Evolutionary conservation across 768 basidiomycete genomes (phyloP).

Genomic region (Suillus occidentalis): DNA sequence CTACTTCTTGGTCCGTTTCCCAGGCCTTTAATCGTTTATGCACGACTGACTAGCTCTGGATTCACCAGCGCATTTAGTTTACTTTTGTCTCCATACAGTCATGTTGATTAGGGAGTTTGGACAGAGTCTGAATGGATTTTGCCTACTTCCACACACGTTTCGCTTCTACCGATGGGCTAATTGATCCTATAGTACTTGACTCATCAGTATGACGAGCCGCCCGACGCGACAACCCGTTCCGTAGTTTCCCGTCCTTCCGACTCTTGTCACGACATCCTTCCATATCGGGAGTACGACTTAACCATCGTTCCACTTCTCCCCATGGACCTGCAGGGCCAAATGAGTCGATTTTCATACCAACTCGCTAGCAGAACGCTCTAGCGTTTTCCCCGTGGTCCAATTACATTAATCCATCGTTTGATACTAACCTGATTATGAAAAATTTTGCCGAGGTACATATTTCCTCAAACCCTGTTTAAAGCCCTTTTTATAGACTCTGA

Average conservation of each 20-base stretch:
- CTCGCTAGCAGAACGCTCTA: background rate
- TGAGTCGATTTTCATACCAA: slow-evolving; percentile 10
- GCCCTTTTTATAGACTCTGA: background rate
- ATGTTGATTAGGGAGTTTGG: background rate
- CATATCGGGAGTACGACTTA: background rate
- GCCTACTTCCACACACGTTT: background rate
- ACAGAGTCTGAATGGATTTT: too few species aligned
- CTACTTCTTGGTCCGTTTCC: slow-evolving; percentile 1
- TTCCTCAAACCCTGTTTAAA: background rate
- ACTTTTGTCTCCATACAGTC: background rate
- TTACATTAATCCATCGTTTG: slow-evolving; percentile 3
- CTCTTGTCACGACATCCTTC: background rate
- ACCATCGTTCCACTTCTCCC: slow-evolving; percentile 4
- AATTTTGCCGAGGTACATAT: slow-evolving; percentile 1
- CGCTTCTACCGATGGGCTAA: background rate
- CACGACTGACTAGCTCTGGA: background rate
- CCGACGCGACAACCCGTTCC: background rate
- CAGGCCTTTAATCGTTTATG: background rate
- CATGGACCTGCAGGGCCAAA: slow-evolving; percentile 1
- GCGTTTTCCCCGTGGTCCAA: slow-evolving; percentile 5
- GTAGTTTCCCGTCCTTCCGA: background rate
- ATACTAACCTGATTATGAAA: background rate
- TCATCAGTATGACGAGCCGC: background rate
- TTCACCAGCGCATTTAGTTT: background rate
- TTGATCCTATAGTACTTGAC: background rate